Evolutionary conservation across 2,329 filamentous ascomycete species (phyloP).

Genomic region (Stagonosporopsis chrysanthemi): DNA sequence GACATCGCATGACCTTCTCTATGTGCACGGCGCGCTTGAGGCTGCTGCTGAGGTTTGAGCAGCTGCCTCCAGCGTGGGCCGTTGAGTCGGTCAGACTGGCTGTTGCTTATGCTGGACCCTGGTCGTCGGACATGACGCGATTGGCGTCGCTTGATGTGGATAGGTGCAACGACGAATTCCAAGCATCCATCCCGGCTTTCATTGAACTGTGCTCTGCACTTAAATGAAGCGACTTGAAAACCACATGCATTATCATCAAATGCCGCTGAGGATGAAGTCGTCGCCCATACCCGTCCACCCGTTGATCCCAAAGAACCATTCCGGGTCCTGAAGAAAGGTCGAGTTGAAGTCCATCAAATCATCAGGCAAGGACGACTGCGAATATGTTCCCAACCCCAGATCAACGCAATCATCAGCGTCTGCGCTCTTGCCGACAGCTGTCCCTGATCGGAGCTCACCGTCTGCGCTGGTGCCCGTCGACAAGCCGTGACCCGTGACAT

Average conservation of each 20-base stretch:
- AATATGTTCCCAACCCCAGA: not conserved
- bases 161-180: not conserved
- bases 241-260: not conserved
- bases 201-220: too few species aligned
- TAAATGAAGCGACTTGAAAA: too few species aligned
- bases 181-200: not conserved
- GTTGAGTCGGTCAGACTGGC: not conserved
- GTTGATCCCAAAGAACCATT: slow-evolving; percentile 7
- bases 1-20: slow-evolving; percentile 16
- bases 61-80: not conserved
- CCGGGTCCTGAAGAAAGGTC: slow-evolving; percentile 10
- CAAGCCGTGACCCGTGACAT: not conserved
- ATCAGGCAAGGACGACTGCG: not conserved
- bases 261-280: not conserved
- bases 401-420: not conserved
- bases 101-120: slow-evolving; percentile 7
- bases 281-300: not conserved
- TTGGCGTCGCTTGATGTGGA: slow-evolving; percentile 5
- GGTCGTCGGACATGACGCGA: slow-evolving; percentile 3
- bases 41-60: not conserved
- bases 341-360: not conserved
- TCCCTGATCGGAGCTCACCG: not conserved
- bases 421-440: too few species aligned
- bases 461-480: not conserved
- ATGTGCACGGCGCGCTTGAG: not conserved